These are phyloP conservation scores for Candida sp. DNA, from an alignment of 1,139 yeast species.

Conservation along the genomic window DNA sequence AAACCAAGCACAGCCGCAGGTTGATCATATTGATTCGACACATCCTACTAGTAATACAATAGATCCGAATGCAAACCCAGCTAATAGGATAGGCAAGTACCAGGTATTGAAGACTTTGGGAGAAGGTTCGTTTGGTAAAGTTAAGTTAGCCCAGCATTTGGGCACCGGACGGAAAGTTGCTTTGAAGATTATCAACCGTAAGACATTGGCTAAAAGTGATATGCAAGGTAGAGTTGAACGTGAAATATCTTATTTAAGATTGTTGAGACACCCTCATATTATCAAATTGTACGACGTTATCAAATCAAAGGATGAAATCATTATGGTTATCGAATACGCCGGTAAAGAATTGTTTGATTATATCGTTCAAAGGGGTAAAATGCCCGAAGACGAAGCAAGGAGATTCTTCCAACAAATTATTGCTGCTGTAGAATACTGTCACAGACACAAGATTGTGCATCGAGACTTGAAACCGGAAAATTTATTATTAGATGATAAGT, in stretches of 20 bases:
- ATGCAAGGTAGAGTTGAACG: slow-evolving; percentile 98
- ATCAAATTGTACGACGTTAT: slow-evolving; percentile 95
- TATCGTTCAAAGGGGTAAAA: slow-evolving; percentile 91
- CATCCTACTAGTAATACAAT: slow-evolving; percentile 13
- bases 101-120: slow-evolving; percentile 94
- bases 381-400: slow-evolving; percentile 93
- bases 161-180: slow-evolving; percentile 95
- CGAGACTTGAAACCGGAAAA: slow-evolving; percentile 96
- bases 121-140: slow-evolving; percentile 98
- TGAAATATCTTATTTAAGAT: slow-evolving; percentile 85
- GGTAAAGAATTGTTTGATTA: slow-evolving; percentile 96
- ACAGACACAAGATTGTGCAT: slow-evolving; percentile 96
- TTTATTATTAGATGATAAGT: slow-evolving; percentile 80
- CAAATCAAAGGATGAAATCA: slow-evolving; percentile 92
- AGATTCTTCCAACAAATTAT: slow-evolving; percentile 96
- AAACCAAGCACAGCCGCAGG: slow-evolving; percentile 1
- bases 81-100: slow-evolving; percentile 77
- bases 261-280: slow-evolving; percentile 94
- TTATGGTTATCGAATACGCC: slow-evolving; percentile 97
- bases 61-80: slow-evolving; percentile 34
- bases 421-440: slow-evolving; percentile 98
- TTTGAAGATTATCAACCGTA: slow-evolving; percentile 87
- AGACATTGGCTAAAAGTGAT: slow-evolving; percentile 91
- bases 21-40: background rate
- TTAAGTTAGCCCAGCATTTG: slow-evolving; percentile 89